phyloP scores from a whole-genome alignment of 345 rosid genomes.

The Acer yangbiense region DNA sequence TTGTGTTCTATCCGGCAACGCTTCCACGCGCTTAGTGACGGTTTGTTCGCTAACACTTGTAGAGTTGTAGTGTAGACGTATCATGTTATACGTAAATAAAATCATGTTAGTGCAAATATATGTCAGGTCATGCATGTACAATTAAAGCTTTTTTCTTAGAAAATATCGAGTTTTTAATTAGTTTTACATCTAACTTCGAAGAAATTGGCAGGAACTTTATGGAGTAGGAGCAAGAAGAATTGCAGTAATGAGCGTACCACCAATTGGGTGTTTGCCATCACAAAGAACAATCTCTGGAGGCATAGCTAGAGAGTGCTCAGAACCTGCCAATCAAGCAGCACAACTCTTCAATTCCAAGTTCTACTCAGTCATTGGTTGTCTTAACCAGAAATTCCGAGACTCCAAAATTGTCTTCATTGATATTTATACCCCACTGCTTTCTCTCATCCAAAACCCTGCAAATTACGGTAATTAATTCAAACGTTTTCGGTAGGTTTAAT shows the following conservation, averaged over 20 bases:
- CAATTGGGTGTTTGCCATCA: conserved; percentile 73
- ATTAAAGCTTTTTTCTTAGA: no score
- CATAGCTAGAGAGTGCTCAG: conserved; percentile 43
- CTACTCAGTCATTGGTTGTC: conserved; percentile 27
- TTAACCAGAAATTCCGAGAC: conserved; percentile 28
- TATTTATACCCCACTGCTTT: conserved; percentile 32
- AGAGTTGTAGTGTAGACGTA: no score
- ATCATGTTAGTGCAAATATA: no score
- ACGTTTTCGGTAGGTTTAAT: neutral
- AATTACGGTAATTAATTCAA: conserved; percentile 46
- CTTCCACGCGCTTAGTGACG: no score
- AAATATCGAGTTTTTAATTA: neutral
- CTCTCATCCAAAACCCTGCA: conserved; percentile 46
- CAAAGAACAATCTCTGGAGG: conserved; percentile 76
- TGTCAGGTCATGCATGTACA: no score
- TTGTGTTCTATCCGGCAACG: no score
- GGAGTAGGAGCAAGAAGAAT: conserved; percentile 62
- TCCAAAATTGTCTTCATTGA: conserved; percentile 45
- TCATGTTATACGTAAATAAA: no score
- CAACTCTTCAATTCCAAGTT: conserved; percentile 60
- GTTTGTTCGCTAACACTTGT: no score
- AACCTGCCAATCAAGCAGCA: conserved; percentile 50
- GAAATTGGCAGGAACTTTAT: conserved; percentile 45
- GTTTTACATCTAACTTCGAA: neutral
- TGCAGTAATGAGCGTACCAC: conserved; percentile 52